Conservation (phyloP, 139 green algal species). For the Coelastrella sp. region DNA sequence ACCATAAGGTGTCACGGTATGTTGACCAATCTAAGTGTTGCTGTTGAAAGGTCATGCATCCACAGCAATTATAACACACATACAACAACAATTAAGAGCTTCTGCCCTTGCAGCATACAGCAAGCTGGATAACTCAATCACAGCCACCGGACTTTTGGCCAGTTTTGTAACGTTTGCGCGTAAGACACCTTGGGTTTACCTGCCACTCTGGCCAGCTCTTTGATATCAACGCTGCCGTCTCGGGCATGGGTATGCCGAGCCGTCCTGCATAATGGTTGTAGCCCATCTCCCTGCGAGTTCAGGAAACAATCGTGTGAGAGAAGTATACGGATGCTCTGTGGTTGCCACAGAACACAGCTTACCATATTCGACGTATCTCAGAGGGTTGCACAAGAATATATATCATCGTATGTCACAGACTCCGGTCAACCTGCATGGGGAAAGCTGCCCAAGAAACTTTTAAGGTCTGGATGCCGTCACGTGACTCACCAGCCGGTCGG, state of each 20-base stretch:
- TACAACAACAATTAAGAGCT: too few relatives aligned
- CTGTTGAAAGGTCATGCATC: too few relatives aligned
- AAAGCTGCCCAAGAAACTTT: neutral
- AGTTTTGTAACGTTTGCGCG: neutral
- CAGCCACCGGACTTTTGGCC: too few relatives aligned
- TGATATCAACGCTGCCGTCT: neutral
- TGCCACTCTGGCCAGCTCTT: constrained; percentile 29
- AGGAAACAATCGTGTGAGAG: neutral
- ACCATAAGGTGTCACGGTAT: neutral
- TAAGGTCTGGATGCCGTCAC: neutral
- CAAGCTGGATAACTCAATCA: too few relatives aligned
- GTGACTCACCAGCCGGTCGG: constrained; percentile 13
- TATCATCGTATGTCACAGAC: too few relatives aligned
- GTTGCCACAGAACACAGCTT: neutral
- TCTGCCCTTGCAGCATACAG: too few relatives aligned
- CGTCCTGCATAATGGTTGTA: constrained; percentile 32
- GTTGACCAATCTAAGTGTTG: too few relatives aligned
- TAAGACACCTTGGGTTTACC: neutral
- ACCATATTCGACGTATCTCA: neutral
- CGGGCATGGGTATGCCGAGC: constrained; percentile 12
- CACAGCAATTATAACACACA: too few relatives aligned
- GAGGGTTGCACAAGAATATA: too few relatives aligned
- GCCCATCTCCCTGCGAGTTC: neutral
- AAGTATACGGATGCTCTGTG: neutral
- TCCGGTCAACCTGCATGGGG: neutral